phyloP scores from a whole-genome alignment of 1,284 basidiomycete genomes.

The Leccinum subatratum region DNA sequence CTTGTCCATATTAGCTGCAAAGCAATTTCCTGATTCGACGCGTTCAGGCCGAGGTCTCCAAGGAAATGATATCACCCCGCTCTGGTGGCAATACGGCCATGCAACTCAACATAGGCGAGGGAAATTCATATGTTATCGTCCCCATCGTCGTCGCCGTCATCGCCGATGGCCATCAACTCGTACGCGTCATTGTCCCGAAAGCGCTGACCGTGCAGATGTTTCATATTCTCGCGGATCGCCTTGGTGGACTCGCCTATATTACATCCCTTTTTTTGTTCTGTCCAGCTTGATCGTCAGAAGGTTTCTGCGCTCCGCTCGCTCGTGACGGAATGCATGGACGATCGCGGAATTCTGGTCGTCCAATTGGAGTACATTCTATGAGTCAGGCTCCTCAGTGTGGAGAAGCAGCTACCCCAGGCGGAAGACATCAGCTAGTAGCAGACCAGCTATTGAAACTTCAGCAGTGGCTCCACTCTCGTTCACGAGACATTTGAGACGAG shows the following conservation, averaged over 20 bases:
- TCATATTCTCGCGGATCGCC: conserved; percentile 40
- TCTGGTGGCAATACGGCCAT: conserved; percentile 36
- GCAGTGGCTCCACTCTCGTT: conserved; percentile 35
- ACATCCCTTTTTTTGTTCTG: conserved; percentile 45
- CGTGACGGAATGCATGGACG: conserved; percentile 37
- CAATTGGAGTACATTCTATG: conserved; percentile 56
- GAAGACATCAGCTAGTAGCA: background rate
- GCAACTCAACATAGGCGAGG: conserved; percentile 59
- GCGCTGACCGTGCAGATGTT: conserved; percentile 42
- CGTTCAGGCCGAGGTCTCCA: conserved; percentile 40
- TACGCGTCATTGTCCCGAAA: conserved; percentile 31
- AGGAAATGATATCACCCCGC: conserved; percentile 45
- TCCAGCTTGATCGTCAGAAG: conserved; percentile 21
- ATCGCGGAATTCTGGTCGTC: conserved; percentile 41
- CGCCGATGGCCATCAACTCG: conserved; percentile 39
- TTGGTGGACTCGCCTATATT: conserved; percentile 45
- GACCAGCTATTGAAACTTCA: conserved; percentile 25
- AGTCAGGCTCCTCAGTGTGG: conserved; percentile 42
- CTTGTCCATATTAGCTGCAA: conserved; percentile 38
- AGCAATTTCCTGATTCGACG: conserved; percentile 39
- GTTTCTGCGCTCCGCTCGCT: conserved; percentile 27
- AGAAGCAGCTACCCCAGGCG: conserved; percentile 25
- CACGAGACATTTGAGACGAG: conserved; percentile 1
- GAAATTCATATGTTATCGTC: conserved; percentile 52
- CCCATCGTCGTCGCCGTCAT: conserved; percentile 40